Percentiles rank a stretch among this genome's conserved stretches.
Evolutionary conservation across 1,139 yeast species (phyloP).

Genomic region (Kurtzmaniella quercitrusa): DNA sequence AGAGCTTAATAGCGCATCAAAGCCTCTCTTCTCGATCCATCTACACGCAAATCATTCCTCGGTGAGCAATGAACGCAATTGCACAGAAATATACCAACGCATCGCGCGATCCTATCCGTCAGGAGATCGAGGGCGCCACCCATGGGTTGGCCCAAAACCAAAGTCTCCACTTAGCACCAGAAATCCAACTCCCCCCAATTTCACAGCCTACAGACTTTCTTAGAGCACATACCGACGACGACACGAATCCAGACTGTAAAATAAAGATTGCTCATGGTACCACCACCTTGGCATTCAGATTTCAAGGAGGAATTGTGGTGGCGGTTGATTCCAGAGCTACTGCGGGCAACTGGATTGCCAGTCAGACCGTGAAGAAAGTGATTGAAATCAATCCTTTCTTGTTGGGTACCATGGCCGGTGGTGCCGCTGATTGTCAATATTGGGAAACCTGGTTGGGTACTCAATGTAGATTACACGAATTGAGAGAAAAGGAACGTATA

Average conservation of each 20-base stretch:
- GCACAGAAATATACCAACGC: constrained; percentile 36
- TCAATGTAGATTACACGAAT: constrained; percentile 92
- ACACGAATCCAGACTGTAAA: constrained; percentile 85
- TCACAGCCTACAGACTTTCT: constrained; percentile 90
- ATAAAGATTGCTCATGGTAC: constrained; percentile 99
- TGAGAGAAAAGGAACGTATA: constrained; percentile 90
- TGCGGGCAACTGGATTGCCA: constrained; percentile 98
- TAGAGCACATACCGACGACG: constrained; percentile 97
- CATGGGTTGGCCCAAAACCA: constrained; percentile 20
- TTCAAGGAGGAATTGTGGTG: constrained; percentile 91
- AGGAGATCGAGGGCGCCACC: constrained; percentile 28
- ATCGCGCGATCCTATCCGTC: constrained; percentile 23
- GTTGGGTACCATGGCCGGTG: constrained; percentile 99
- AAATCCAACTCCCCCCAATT: constrained; percentile 75
- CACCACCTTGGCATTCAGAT: constrained; percentile 93
- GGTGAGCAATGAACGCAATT: constrained; percentile 34
- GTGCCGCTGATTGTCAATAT: constrained; percentile 99
- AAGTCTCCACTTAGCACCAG: constrained; percentile 52
- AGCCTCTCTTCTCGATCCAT: neutral
- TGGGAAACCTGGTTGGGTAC: constrained; percentile 99
- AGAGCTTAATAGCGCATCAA: neutral
- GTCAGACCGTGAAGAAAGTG: constrained; percentile 96
- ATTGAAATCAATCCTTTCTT: constrained; percentile 93
- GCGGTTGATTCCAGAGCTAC: constrained; percentile 98
- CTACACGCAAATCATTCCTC: neutral